phyloP scores from a whole-genome alignment of 371 early-diverging fungal genomes.

The Encephalitozoon romaleae region DNA sequence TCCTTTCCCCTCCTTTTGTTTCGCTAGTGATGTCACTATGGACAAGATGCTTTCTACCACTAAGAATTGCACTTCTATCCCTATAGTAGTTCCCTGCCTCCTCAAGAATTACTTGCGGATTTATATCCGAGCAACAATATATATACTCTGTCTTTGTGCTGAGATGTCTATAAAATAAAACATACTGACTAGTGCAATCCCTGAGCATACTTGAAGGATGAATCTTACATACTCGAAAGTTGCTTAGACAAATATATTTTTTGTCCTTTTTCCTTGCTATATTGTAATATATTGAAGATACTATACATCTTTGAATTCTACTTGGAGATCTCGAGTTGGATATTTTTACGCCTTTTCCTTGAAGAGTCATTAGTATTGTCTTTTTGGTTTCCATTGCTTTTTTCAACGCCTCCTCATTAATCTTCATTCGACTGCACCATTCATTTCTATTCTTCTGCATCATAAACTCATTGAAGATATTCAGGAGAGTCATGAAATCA shows the following conservation, averaged over 20 bases:
- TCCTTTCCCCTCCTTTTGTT: background rate
- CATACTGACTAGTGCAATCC: background rate
- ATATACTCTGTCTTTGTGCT: background rate
- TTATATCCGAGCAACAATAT: background rate
- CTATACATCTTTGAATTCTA: background rate
- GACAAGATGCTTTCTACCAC: background rate
- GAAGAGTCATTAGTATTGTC: background rate
- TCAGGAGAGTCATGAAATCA: conserved; percentile 67
- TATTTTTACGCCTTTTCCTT: background rate
- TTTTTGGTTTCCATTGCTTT: background rate
- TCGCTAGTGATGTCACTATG: background rate
- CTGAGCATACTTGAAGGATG: background rate
- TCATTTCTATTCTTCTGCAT: background rate
- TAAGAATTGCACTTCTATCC: background rate
- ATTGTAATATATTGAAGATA: conserved; percentile 5
- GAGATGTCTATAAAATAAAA: background rate
- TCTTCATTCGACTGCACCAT: background rate
- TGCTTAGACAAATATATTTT: background rate
- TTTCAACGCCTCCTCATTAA: background rate
- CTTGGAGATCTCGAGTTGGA: background rate
- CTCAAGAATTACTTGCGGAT: background rate
- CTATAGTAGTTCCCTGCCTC: background rate
- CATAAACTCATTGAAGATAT: background rate
- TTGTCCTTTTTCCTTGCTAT: background rate
- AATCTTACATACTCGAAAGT: background rate